These are phyloP conservation scores for Panicum virgatum DNA, from an alignment of 202 grass and related monocot species.

Conservation along the genomic window DNA sequence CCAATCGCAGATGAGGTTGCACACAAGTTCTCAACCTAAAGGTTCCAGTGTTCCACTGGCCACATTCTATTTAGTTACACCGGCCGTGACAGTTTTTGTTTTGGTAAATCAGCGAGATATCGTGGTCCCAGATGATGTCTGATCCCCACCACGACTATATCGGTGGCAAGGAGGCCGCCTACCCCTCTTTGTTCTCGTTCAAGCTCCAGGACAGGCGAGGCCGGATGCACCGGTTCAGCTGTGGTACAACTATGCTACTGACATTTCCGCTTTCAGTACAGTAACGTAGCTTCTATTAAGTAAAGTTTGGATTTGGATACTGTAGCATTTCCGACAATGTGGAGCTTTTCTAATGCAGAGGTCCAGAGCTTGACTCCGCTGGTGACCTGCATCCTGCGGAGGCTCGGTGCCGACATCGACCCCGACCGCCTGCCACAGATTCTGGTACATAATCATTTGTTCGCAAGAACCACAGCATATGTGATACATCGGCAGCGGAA, in stretches of 20 bases:
- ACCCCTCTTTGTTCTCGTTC: conserved; percentile 52
- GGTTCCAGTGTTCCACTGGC: too few relatives aligned
- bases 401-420: conserved; percentile 64
- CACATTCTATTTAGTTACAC: too few relatives aligned
- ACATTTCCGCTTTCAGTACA: background rate
- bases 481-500: background rate
- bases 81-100: too few relatives aligned
- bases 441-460: conserved; percentile 45
- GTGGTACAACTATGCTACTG: conserved; percentile 43
- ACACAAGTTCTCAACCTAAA: too few relatives aligned
- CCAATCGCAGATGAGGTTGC: conserved; percentile 46
- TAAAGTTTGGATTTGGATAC: background rate
- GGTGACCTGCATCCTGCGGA: conserved; percentile 69
- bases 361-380: conserved; percentile 63
- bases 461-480: background rate
- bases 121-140: conserved; percentile 42
- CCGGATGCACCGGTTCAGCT: conserved; percentile 72
- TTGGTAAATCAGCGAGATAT: conserved; percentile 36
- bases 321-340: conserved; percentile 2
- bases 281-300: too few relatives aligned
- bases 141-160: conserved; percentile 17
- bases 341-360: conserved; percentile 35
- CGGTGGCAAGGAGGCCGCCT: background rate
- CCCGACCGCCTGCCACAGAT: conserved; percentile 55
- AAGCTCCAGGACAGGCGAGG: conserved; percentile 72